Percentiles rank a stretch among this genome's conserved stretches.
These are phyloP conservation scores for Ustilago bromivora DNA, from an alignment of 1,284 basidiomycete species.

Conservation along the genomic window DNA sequence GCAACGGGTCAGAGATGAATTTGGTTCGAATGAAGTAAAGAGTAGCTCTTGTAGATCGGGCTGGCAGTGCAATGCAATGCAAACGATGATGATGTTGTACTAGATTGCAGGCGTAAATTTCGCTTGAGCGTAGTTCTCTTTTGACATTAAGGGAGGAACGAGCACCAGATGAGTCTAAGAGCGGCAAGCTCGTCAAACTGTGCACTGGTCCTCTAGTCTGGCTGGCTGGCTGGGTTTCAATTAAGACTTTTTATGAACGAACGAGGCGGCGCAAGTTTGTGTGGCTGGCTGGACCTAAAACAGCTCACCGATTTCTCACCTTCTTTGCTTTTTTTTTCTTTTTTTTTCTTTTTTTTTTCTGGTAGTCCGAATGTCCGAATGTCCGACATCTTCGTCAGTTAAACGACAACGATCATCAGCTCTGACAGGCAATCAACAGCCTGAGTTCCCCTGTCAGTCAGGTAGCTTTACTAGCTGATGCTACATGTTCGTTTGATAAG, in stretches of 20 bases:
- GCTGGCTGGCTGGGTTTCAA: background rate
- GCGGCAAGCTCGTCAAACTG: slow-evolving; percentile 5
- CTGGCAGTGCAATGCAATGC: background rate
- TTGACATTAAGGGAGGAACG: background rate
- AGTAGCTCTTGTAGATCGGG: background rate
- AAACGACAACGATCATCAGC: background rate
- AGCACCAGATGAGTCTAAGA: slow-evolving; percentile 9
- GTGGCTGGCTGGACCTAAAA: slow-evolving; percentile 8
- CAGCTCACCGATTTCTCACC: background rate
- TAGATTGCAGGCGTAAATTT: background rate
- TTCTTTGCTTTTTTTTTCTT: too few relatives aligned
- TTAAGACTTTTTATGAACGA: background rate
- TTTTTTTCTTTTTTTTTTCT: background rate
- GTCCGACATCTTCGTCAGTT: background rate
- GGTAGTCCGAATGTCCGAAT: slow-evolving; percentile 8
- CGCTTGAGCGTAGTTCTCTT: background rate
- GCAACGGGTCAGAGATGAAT: background rate
- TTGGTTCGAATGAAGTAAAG: background rate
- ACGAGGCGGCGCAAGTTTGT: slow-evolving; percentile 6
- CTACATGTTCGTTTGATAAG: background rate
- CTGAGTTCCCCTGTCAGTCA: background rate
- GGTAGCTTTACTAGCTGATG: background rate
- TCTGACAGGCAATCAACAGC: background rate
- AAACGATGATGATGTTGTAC: background rate
- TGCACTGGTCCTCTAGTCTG: background rate